Base-by-base conservation (phyloP, 2,329 filamentous ascomycete genomes). In the Penicillium sp. region DNA sequence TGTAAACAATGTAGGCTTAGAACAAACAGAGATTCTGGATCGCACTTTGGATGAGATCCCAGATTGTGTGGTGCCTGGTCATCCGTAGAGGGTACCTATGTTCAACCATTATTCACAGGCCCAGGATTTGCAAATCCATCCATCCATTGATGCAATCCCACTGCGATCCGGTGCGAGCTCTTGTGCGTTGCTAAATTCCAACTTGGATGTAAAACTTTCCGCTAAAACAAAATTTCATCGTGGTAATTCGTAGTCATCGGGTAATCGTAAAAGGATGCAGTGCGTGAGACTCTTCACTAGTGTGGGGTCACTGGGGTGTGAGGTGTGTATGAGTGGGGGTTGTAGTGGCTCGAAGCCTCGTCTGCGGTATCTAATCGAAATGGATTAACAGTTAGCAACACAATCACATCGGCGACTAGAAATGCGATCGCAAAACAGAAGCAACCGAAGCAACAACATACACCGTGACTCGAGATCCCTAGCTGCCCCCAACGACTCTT, bases 381-480 rank as follows among this genome's bases (percentile, higher is more conserved):
- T 20, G 7, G 4, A 1, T 20, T 8, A 17, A 17, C 20, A n/a
- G 25, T 64, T 47, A 69, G 53, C 52, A 60, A 37, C 20, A 39
- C 31, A 10, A 35, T 42, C 37, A 10, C 39, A 15, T 4, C 20
- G n/a, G 25, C 38, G 25, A 43, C 8, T 15, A 8, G 34, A 28
- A 34, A 52, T 55, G 49, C 28, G 47, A 43, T 25, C 25, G 38
- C 35, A 7, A 37, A 31, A 39, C n/a, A 6, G 22, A 31, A 39
- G 20, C 20, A 2, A 20, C 20, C 20, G 20, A 17, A 22, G 31
- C 6, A 12, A 15, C 3, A 25, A 61, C 67, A 11, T 64, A 71
- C 69, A 68, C 48, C 59, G 62, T 12, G 69, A 67, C 42, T 71
- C 69, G 5, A 69, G 28, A 37, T 71, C 69, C 28, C 48, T 59